Conservation (phyloP, 2,329 filamentous ascomycete genomes). For the Ophidiomyces ophidiicola region DNA sequence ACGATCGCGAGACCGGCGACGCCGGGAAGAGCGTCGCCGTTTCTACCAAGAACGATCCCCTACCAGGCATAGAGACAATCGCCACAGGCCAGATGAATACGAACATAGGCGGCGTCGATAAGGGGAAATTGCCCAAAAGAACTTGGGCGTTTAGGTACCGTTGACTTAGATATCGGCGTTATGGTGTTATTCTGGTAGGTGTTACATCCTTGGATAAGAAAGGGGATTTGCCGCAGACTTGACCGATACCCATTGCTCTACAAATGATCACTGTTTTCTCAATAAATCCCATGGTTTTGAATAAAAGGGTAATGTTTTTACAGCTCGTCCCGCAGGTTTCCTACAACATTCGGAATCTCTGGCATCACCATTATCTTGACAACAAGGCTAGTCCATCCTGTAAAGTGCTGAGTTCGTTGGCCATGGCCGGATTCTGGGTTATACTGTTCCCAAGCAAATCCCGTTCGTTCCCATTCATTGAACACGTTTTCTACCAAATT, state of each 20-base stretch:
- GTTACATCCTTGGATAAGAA: no score
- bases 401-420: constrained; percentile 96
- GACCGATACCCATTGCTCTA: constrained; percentile 10
- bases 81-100: constrained; percentile 18
- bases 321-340: constrained; percentile 38
- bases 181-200: no score
- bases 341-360: constrained; percentile 41
- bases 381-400: constrained; percentile 95
- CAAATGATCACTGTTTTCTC: neutral
- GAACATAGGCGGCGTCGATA: constrained; percentile 20
- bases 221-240: no score
- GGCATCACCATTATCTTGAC: constrained; percentile 97
- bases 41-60: constrained; percentile 19
- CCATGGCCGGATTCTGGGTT: constrained; percentile 83
- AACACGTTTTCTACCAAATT: constrained; percentile 86
- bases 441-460: constrained; percentile 98
- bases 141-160: no score
- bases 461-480: constrained; percentile 75
- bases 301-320: constrained; percentile 19
- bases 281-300: neutral
- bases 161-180: no score
- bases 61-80: constrained; percentile 3
- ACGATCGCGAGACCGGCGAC: constrained; percentile 21
- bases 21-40: constrained; percentile 20
- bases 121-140: no score